These are phyloP conservation scores for Venturia asperata DNA, from an alignment of 2,329 filamentous ascomycete species.

Conservation along the genomic window DNA sequence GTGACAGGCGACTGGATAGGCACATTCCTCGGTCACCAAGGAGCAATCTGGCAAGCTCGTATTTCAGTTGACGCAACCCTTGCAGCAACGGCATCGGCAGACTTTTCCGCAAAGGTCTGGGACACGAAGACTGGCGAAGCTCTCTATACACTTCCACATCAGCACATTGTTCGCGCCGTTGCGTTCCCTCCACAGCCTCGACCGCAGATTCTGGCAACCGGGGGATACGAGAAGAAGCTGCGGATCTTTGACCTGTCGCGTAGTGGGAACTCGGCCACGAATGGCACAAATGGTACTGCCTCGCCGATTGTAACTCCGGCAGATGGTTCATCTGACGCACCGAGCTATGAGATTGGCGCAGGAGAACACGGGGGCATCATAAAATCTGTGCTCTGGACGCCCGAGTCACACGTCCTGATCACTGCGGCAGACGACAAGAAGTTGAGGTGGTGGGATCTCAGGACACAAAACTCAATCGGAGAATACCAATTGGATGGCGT, in stretches of 20 bases:
- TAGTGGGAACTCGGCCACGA: conserved; percentile 28
- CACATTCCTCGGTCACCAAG: conserved; percentile 96
- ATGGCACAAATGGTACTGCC: conserved; percentile 21
- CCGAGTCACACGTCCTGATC: conserved; percentile 78
- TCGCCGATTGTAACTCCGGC: conserved; percentile 30
- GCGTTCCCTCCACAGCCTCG: conserved; percentile 66
- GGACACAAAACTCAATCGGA: conserved; percentile 65
- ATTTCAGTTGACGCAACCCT: conserved; percentile 80
- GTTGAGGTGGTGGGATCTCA: conserved; percentile 89
- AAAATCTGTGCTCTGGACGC: conserved; percentile 93
- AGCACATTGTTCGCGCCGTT: conserved; percentile 90
- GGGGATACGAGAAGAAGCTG: conserved; percentile 93
- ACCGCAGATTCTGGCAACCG: conserved; percentile 78
- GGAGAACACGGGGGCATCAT: conserved; percentile 81
- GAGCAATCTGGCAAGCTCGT: conserved; percentile 92
- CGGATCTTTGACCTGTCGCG: conserved; percentile 82
- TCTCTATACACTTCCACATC: conserved; percentile 77
- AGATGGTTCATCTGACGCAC: conserved; percentile 41
- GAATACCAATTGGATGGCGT: conserved; percentile 73
- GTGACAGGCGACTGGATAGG: conserved; percentile 97
- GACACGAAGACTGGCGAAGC: conserved; percentile 91
- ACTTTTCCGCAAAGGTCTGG: conserved; percentile 98
- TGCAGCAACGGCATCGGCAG: conserved; percentile 88
- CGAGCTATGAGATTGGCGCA: conserved; percentile 79
- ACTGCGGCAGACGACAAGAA: conserved; percentile 88